Evolutionary conservation across 1,139 yeast species (phyloP).

Genomic region (Hyphopichia khmerensis): DNA sequence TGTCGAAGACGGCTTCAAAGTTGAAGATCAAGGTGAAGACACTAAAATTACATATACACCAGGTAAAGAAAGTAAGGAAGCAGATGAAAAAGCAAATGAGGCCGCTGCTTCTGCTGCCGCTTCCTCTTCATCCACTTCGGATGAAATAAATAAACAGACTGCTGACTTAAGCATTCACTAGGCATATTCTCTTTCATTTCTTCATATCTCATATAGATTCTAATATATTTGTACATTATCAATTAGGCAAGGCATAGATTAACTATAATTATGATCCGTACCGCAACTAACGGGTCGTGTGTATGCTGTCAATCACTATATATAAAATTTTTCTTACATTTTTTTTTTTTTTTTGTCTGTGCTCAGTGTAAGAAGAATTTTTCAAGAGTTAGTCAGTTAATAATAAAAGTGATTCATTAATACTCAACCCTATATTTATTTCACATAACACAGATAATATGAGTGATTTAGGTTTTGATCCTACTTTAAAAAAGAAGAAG

Average conservation of each 20-base stretch:
- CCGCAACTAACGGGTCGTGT: too few species aligned
- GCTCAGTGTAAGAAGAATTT: constrained; percentile 1
- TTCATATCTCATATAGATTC: not conserved
- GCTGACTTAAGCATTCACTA: constrained; percentile 5
- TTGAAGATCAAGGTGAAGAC: constrained; percentile 44
- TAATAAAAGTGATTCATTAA: not conserved
- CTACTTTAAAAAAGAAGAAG: constrained; percentile 84
- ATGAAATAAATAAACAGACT: constrained; percentile 9
- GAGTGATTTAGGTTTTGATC: constrained; percentile 75
- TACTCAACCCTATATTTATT: not conserved
- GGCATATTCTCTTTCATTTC: not conserved
- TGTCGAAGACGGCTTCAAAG: constrained; percentile 56
- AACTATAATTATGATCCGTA: too few species aligned
- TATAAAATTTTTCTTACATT: not conserved
- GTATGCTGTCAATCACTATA: too few species aligned
- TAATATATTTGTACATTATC: not conserved
- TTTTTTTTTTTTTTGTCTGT: constrained; percentile 1
- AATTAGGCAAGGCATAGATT: too few species aligned
- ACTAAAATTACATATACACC: constrained; percentile 48
- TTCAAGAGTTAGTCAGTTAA: not conserved
- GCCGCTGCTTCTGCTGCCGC: constrained; percentile 15
- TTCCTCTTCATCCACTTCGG: not conserved
- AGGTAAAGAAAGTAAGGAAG: constrained; percentile 50
- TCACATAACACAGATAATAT: constrained; percentile 14
- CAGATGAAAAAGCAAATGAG: constrained; percentile 39